Evolutionary conservation across 106 monocot species (phyloP), one percentile per base, ranked within the genome.

Genomic region (Agapanthus africanus): DNA sequence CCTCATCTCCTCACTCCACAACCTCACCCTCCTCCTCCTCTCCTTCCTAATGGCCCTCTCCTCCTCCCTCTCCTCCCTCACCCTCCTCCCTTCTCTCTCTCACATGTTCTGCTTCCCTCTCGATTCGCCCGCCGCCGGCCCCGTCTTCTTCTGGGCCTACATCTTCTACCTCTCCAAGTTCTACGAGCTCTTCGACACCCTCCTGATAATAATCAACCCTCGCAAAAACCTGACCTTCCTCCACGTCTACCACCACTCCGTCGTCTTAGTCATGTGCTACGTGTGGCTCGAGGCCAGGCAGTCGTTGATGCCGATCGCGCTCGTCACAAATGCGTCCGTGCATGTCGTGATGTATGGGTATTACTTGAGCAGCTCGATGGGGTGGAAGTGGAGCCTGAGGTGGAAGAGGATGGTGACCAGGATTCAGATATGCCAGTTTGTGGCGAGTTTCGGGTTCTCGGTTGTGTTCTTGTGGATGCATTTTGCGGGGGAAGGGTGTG

Each of bases 201-300:
- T 89, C 63, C 82, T 97, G 76, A 89, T 97, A 71, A 63, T 97
- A 64, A 71, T 89, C 59, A 68, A 50, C 28, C 46, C 68, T 11
- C 42, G 77, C 21, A 42, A 6, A 16, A 25, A 10, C 0, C 88
- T 91, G 37, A 82, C 95, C 14, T 89, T 97, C 71, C 82, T 97
- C 46, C 95, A 97, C 65, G 88, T 91, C 59, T 97, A 97, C 91
- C 95, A 97, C 88, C 95, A 97, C 82, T 86, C 91, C 37, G 71
- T 73, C 37, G 88, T 91, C 54, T 54, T 87, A 39, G 74, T 80
- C 62, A 87, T 97, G 91, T 86, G 82, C 78, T 86, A 88, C 75
- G 31, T 87, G 7, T 97, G 95, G 91, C 68, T 97, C 23, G 27
- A 63, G 18, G 70, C 88, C 11, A 2, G 46, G 32, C 91, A 97